Conservation (phyloP, 768 basidiomycete genomes). For the Lentinula sp. region DNA sequence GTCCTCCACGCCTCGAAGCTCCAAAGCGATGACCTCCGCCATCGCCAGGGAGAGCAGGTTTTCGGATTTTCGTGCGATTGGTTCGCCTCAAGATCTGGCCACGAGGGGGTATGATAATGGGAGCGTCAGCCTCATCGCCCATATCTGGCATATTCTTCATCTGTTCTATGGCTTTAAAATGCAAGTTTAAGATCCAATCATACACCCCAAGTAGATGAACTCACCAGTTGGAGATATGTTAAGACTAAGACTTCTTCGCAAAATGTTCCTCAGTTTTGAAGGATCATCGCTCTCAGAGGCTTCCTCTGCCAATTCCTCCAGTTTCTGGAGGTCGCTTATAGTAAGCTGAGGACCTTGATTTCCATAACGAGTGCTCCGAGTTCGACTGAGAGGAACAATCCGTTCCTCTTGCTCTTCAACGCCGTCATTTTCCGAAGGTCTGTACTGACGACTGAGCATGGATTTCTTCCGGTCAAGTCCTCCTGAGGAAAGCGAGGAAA, state of each 20-base stretch:
- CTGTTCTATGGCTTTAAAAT: slow-evolving; percentile 48
- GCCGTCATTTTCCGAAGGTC: slow-evolving; percentile 71
- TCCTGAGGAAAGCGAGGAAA: slow-evolving; percentile 32
- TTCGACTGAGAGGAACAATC: slow-evolving; percentile 64
- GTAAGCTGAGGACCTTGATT: slow-evolving; percentile 82
- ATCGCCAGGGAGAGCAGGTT: slow-evolving; percentile 68
- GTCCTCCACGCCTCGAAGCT: slow-evolving; percentile 32
- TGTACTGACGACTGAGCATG: slow-evolving; percentile 93
- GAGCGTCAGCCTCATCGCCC: slow-evolving; percentile 81
- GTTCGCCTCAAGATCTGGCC: slow-evolving; percentile 87
- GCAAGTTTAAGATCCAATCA: slow-evolving; percentile 6
- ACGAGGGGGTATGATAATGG: slow-evolving; percentile 84
- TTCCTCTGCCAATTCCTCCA: slow-evolving; percentile 91
- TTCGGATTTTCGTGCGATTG: slow-evolving; percentile 93
- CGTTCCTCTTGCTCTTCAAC: slow-evolving; percentile 57
- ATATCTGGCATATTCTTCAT: slow-evolving; percentile 65
- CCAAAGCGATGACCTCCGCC: slow-evolving; percentile 82
- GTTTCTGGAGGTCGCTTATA: slow-evolving; percentile 87
- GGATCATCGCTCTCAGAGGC: slow-evolving; percentile 81
- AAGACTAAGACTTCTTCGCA: slow-evolving; percentile 83
- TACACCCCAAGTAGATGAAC: slow-evolving; percentile 27
- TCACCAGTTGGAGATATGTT: slow-evolving; percentile 82
- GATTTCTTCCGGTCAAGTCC: slow-evolving; percentile 80
- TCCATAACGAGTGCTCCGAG: slow-evolving; percentile 60
- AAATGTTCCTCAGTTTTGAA: slow-evolving; percentile 66